These are phyloP conservation scores for Astrocystis sublimbata DNA, from an alignment of 495 filamentous ascomycete genomes.

Conservation along the genomic window DNA sequence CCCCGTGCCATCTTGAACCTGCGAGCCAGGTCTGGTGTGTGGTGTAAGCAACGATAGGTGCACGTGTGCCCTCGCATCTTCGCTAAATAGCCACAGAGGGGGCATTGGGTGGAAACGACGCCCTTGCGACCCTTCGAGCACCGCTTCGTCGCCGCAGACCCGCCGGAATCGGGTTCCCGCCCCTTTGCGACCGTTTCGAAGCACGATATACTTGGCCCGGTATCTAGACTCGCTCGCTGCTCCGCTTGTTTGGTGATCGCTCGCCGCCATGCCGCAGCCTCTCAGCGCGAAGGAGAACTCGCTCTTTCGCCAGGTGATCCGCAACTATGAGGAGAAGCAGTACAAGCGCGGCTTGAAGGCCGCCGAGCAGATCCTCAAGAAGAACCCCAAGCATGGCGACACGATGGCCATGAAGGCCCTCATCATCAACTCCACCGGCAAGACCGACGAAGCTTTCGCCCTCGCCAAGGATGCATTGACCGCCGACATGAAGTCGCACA, in stretches of 20 bases:
- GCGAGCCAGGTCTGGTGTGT: not conserved
- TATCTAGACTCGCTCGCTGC: not conserved
- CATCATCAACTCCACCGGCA: slow-evolving; percentile 88
- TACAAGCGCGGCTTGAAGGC: slow-evolving; percentile 97
- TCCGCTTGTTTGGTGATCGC: slow-evolving; percentile 22
- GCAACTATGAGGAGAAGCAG: slow-evolving; percentile 95
- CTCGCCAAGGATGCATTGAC: slow-evolving; percentile 88
- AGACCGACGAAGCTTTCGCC: slow-evolving; percentile 88
- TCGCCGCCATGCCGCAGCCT: slow-evolving; percentile 69
- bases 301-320: slow-evolving; percentile 91
- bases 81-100: not conserved
- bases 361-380: slow-evolving; percentile 90
- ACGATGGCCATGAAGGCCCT: slow-evolving; percentile 99
- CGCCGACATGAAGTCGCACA: slow-evolving; percentile 97
- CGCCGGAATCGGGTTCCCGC: not conserved
- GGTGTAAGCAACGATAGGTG: not conserved
- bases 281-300: slow-evolving; percentile 87
- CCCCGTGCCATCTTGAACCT: not conserved
- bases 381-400: slow-evolving; percentile 94
- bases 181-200: not conserved
- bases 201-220: slow-evolving; percentile 1
- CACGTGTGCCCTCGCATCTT: not conserved
- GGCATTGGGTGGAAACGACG: not conserved
- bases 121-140: not conserved
- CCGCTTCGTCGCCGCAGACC: not conserved